Evolutionary conservation across 352 stramenopile genomes (phyloP).

Genomic region (Phytophthora parvispora): DNA sequence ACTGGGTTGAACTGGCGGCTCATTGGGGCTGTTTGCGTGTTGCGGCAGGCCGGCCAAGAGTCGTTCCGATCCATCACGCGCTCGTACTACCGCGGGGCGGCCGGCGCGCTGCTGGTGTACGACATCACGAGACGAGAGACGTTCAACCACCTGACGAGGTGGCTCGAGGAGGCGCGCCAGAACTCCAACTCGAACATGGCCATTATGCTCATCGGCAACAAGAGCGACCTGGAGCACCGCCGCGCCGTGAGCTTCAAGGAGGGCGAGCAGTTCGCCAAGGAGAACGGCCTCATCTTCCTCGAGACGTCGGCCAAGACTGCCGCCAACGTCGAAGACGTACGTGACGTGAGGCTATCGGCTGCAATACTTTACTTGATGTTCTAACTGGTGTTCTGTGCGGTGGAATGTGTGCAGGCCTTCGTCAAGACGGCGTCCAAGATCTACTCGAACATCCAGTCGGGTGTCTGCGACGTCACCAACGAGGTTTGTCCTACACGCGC

Average conservation of each 20-base stretch:
- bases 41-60: constrained; percentile 98
- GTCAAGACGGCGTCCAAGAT: constrained; percentile 97
- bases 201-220: constrained; percentile 99
- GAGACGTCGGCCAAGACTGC: constrained; percentile 99
- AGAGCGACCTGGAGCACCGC: constrained; percentile 97
- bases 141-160: constrained; percentile 99
- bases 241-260: constrained; percentile 98
- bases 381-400: constrained; percentile 1
- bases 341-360: constrained; percentile 23
- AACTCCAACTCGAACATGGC: constrained; percentile 99
- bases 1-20: background rate
- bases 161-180: constrained; percentile 99
- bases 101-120: constrained; percentile 98
- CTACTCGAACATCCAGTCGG: constrained; percentile 96
- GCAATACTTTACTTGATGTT: background rate
- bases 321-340: constrained; percentile 98
- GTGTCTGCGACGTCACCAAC: constrained; percentile 96
- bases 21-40: constrained; percentile 45
- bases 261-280: constrained; percentile 98
- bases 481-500: constrained; percentile 68
- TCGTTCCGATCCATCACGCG: constrained; percentile 99
- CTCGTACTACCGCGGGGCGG: constrained; percentile 99
- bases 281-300: constrained; percentile 99
- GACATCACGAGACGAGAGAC: constrained; percentile 99
- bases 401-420: constrained; percentile 80